Evolutionary conservation across 352 stramenopile genomes (phyloP).

Genomic region (Pythium plurisporium): DNA sequence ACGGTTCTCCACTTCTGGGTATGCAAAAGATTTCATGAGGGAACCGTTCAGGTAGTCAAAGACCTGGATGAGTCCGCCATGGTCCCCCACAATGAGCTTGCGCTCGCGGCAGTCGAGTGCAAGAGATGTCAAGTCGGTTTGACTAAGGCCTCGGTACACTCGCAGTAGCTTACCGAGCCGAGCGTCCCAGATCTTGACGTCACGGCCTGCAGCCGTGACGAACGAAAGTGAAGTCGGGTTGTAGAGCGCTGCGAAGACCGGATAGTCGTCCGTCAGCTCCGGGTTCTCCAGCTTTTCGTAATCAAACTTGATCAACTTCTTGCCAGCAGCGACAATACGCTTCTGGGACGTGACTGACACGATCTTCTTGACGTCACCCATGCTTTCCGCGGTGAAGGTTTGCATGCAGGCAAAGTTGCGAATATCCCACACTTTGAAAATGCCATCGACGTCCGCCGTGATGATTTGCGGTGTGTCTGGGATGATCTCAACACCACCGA

Average conservation of each 20-base stretch:
- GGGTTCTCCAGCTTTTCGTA: constrained; percentile 87
- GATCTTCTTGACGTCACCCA: constrained; percentile 71
- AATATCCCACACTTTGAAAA: constrained; percentile 90
- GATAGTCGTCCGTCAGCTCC: constrained; percentile 81
- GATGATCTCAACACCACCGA: constrained; percentile 86
- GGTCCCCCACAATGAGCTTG: constrained; percentile 85
- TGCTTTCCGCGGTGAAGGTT: constrained; percentile 76
- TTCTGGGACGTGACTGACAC: constrained; percentile 67
- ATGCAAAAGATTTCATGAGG: constrained; percentile 85
- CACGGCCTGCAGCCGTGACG: constrained; percentile 66
- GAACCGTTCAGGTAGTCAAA: constrained; percentile 87
- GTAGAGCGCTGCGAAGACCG: constrained; percentile 76
- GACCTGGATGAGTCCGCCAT: constrained; percentile 71
- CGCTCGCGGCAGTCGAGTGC: constrained; percentile 78
- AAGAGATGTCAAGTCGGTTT: constrained; percentile 69
- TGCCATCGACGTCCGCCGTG: constrained; percentile 75
- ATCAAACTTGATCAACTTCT: constrained; percentile 80
- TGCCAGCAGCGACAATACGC: constrained; percentile 68
- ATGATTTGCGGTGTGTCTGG: constrained; percentile 83
- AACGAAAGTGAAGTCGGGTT: constrained; percentile 87
- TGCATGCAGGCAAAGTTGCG: constrained; percentile 89
- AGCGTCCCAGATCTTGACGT: constrained; percentile 88
- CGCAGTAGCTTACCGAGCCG: constrained; percentile 73
- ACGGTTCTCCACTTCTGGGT: constrained; percentile 54
- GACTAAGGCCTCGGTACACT: constrained; percentile 69